phyloP scores from a whole-genome alignment of 2,329 filamentous ascomycete species.

The Fusarium albosuccineum region DNA sequence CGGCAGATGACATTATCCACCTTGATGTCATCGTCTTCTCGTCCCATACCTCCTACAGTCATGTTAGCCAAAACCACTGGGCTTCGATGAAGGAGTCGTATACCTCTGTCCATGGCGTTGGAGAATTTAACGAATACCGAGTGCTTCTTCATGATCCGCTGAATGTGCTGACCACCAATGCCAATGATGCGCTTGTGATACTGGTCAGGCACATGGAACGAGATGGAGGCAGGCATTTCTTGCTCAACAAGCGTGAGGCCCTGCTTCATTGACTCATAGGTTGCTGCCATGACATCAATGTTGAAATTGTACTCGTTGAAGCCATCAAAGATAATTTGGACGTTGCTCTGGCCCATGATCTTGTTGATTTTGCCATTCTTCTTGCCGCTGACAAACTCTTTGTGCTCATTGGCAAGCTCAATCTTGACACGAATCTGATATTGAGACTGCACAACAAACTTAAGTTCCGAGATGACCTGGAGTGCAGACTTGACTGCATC shows the following conservation, averaged over 20 bases:
- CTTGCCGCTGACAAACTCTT: slow-evolving; percentile 99
- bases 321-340: slow-evolving; percentile 98
- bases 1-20: slow-evolving; percentile 99
- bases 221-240: slow-evolving; percentile 99
- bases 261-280: slow-evolving; percentile 94
- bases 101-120: slow-evolving; percentile 96
- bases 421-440: slow-evolving; percentile 98
- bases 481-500: slow-evolving; percentile 97
- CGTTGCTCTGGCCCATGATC: slow-evolving; percentile 99
- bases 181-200: slow-evolving; percentile 99
- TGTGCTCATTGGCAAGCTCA: slow-evolving; percentile 98
- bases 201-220: slow-evolving; percentile 98
- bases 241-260: slow-evolving; percentile 94
- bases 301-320: slow-evolving; percentile 99
- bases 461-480: slow-evolving; percentile 91
- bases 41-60: slow-evolving; percentile 74
- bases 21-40: slow-evolving; percentile 98
- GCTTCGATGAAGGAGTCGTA: slow-evolving; percentile 15
- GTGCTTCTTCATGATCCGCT: slow-evolving; percentile 99
- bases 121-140: slow-evolving; percentile 99
- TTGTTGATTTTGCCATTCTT: slow-evolving; percentile 99
- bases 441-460: slow-evolving; percentile 86
- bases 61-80: slow-evolving; percentile 43
- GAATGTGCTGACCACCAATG: slow-evolving; percentile 97
- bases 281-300: slow-evolving; percentile 93